Base-by-base conservation (phyloP, 1,139 yeast genomes). In the Geotrichum reessii region DNA sequence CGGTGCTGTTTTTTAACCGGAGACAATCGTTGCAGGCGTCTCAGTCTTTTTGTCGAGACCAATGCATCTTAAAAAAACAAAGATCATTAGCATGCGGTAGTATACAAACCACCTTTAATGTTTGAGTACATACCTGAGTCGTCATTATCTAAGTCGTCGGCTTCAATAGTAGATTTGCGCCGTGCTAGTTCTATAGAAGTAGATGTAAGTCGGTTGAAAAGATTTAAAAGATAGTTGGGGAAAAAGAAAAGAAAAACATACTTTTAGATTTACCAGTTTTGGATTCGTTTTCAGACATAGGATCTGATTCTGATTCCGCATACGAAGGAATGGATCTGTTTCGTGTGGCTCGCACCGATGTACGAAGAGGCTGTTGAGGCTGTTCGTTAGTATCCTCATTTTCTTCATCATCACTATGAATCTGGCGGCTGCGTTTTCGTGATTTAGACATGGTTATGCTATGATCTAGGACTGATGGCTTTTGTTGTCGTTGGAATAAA, bases 111-210 rank as follows among this genome's bases (percentile, higher is more conserved):
- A 37, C 17, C 19, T 12, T 9, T 37, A 12, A 17, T 37, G 44
- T 37, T 37, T n/a, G 9, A 37, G 17, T 37, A 37, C 44, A 11
- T 37, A 37, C 44, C 44, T n/a, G 44, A 37, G 44, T 37, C 44
- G 44, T 37, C 44, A 37, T 37, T 37, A 7, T 51, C 61, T 27
- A 58, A 40, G 11, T 55, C 65, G 22, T 64, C 67, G 27, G 57
- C 62, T 33, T 57, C 44, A 14, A 37, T 37, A 8, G 44, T 17
- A 37, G 21, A 17, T n/a, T 37, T 17, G 5, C 44, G 44, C 19
- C 44, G n/a, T n/a, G 44, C 44, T 37, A 17, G 44, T n/a, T 17
- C 44, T 37, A 37, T n/a, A n/a, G 19, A 17, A 17, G n/a, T 6
- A 14, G 44, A 37, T 37, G 44, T 37, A n/a, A 37, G 44, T 37